Percentiles rank a stretch among this genome's conserved stretches.
These are phyloP conservation scores for Ogataea populi-albae DNA, from an alignment of 805 yeast genomes.

Conservation along the genomic window DNA sequence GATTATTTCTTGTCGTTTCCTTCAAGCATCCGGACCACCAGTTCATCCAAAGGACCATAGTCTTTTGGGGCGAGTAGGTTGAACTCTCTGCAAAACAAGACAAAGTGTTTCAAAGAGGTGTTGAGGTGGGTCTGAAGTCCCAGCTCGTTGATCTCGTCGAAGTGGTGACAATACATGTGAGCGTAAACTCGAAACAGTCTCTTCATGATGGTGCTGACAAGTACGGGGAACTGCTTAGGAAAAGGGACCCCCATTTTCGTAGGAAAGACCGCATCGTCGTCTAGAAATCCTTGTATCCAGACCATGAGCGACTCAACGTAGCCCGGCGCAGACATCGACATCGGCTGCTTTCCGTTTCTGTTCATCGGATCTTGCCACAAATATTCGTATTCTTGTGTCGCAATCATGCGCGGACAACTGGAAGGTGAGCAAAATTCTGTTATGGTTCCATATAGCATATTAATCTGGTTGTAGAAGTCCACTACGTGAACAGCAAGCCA, in stretches of 20 bases:
- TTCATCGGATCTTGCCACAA: slow-evolving; percentile 84
- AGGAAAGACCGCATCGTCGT: slow-evolving; percentile 88
- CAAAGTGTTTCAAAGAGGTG: slow-evolving; percentile 92
- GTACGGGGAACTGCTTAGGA: slow-evolving; percentile 74
- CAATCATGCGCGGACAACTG: slow-evolving; percentile 97
- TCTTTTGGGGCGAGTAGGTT: slow-evolving; percentile 73
- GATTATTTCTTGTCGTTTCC: slow-evolving; percentile 21
- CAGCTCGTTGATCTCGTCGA: slow-evolving; percentile 88
- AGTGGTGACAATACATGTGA: slow-evolving; percentile 96
- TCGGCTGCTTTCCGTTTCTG: slow-evolving; percentile 61
- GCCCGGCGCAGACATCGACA: slow-evolving; percentile 89
- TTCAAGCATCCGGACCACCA: slow-evolving; percentile 66
- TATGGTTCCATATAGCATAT: slow-evolving; percentile 93
- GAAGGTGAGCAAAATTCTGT: slow-evolving; percentile 94
- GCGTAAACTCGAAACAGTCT: slow-evolving; percentile 93
- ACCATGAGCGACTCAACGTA: slow-evolving; percentile 90
- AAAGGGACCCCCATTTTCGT: slow-evolving; percentile 88
- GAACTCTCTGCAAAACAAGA: slow-evolving; percentile 82
- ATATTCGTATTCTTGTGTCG: slow-evolving; percentile 95
- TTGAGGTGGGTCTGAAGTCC: slow-evolving; percentile 91
- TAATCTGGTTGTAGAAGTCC: slow-evolving; percentile 92
- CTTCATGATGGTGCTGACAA: slow-evolving; percentile 84
- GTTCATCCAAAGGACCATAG: slow-evolving; percentile 87
- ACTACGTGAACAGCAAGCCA: slow-evolving; percentile 99
- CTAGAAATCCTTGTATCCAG: slow-evolving; percentile 93